Evolutionary conservation across 192 early-diverging fungal genomes (phyloP), one percentile per base, ranked within the genome.

Genomic region (Podila clonocystis): DNA sequence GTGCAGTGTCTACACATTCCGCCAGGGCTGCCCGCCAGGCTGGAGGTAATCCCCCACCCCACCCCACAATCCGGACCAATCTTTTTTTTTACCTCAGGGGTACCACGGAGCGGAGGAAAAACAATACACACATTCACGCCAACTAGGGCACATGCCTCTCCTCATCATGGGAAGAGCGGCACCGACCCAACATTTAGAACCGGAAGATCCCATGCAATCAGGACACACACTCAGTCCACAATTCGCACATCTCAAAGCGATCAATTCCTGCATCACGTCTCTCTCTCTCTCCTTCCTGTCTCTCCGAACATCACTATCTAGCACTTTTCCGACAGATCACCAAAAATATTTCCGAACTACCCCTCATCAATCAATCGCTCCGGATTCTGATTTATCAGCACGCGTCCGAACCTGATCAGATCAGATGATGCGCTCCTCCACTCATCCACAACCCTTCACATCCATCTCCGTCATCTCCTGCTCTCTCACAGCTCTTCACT

Each of bases 1-100:
- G 52, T 55, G 52, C 52, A 55, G 52, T 55, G 52, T 55, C 52
- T 55, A 55, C 52, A 55, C 52, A 55, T 55, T 55, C 52, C 52
- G 52, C 52, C 52, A 55, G 52, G 52, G 22, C 52, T n/a, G 52
- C 24, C 24, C 52, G 52, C 52, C 52, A 55, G 52, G 52, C 52
- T 55, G 52, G 52, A 55, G 52, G 52, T 55, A 55, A 55, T 55
- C 15, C 41, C 13, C 41, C 41, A 8, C 50, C n/a, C 50, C n/a
- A 50, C n/a, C 15, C 52, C n/a, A 24, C 52, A 20, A 24, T 55
- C 52, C 11, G 22, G n/a, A 55, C 52, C 24, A 24, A 45, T n/a
- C 52, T 55, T 2, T n/a, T 24, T 24, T 55, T 26, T n/a, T 24
- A 19, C 17, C 52, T 1, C 52, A 55, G 52, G 52, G 52, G 52